Conservation (phyloP, 1,139 yeast genomes). For the Saccharomyces hybrid region DNA sequence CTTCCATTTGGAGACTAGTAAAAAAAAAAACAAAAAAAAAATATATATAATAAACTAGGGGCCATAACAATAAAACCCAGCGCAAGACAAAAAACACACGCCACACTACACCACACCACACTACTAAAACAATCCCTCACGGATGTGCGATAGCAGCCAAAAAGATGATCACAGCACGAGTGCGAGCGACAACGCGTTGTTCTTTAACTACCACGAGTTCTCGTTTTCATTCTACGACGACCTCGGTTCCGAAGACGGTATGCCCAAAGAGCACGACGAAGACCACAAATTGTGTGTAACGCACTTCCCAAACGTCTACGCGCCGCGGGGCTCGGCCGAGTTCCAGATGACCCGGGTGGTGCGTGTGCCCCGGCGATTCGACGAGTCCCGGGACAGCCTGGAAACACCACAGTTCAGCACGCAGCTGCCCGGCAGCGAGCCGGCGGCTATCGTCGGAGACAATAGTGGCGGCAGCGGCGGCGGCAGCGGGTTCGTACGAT, state of each 20-base stretch:
- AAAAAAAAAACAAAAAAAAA: not conserved
- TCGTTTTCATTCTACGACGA: slow-evolving; percentile 35
- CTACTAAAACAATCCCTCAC: not conserved
- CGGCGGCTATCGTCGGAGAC: slow-evolving; percentile 46
- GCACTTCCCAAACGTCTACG: slow-evolving; percentile 58
- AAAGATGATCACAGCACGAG: slow-evolving; percentile 8
- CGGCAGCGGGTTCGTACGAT: slow-evolving; percentile 28
- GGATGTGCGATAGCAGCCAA: slow-evolving; percentile 7
- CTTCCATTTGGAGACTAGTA: not conserved
- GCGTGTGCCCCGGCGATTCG: slow-evolving; percentile 51
- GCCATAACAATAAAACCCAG: not conserved
- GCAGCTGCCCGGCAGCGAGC: slow-evolving; percentile 55
- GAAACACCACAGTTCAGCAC: slow-evolving; percentile 53
- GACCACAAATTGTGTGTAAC: slow-evolving; percentile 42
- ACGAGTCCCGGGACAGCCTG: slow-evolving; percentile 16
- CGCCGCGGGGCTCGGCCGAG: slow-evolving; percentile 27
- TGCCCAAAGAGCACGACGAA: slow-evolving; percentile 21
- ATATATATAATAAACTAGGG: not conserved
- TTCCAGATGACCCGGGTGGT: slow-evolving; percentile 47
- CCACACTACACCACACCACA: too few species aligned
- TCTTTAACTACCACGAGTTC: slow-evolving; percentile 64
- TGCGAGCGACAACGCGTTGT: slow-evolving; percentile 28
- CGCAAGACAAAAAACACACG: not conserved
- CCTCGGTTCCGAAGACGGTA: slow-evolving; percentile 8
- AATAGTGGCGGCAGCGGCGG: slow-evolving; percentile 11